Evolutionary conservation across 1,284 basidiomycete species (phyloP).

Genomic region (Ganoderma resinaceum): DNA sequence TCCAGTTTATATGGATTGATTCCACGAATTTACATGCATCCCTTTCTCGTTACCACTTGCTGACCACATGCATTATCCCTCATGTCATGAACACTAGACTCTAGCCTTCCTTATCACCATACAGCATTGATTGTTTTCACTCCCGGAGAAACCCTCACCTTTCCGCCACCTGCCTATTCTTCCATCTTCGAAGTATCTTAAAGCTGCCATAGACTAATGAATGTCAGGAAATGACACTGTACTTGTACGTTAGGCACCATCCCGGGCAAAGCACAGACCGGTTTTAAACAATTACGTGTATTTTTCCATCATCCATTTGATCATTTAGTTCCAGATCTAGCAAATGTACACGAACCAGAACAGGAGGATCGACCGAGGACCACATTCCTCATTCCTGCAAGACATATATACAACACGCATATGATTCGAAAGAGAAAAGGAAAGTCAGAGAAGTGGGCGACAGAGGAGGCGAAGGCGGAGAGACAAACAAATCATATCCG

Average conservation of each 20-base stretch:
- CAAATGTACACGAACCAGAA: background rate
- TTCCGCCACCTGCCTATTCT: background rate
- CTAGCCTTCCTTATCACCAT: background rate
- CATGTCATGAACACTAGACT: background rate
- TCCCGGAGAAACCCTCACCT: background rate
- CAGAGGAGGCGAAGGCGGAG: background rate
- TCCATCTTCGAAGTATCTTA: background rate
- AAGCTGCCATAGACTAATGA: constrained; percentile 2
- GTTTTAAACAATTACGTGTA: background rate
- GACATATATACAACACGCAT: background rate
- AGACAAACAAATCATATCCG: background rate
- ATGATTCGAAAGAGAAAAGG: background rate
- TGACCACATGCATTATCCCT: background rate
- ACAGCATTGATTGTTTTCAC: background rate
- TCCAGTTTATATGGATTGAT: background rate
- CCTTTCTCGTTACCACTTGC: background rate
- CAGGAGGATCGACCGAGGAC: background rate
- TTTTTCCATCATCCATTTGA: background rate
- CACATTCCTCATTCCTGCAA: background rate
- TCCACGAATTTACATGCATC: background rate
- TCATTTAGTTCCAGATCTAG: background rate
- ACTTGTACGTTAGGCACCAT: background rate
- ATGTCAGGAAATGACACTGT: background rate
- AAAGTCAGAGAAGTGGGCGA: background rate
- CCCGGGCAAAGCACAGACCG: background rate